Conservation (phyloP, 768 basidiomycete genomes). For the Boletus subparvulus region DNA sequence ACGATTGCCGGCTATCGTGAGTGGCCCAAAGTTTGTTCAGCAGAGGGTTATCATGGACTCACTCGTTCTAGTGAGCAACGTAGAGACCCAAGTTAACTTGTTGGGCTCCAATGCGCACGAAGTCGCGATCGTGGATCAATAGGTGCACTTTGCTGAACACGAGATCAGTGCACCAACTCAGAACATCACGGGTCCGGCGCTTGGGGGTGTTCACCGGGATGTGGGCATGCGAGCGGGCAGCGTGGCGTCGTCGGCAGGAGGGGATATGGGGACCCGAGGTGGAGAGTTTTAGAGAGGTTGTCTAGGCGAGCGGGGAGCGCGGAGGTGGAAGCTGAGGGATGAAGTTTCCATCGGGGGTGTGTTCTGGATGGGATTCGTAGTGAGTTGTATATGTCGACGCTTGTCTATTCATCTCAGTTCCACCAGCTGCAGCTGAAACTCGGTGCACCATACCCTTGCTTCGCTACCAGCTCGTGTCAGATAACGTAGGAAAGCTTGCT, state of each 20-base stretch:
- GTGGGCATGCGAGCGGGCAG: constrained; percentile 19
- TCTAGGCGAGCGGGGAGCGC: constrained; percentile 19
- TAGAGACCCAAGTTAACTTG: constrained; percentile 9
- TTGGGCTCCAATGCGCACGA: constrained; percentile 14
- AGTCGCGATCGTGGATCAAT: constrained; percentile 8
- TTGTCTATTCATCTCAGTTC: neutral
- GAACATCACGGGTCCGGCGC: neutral
- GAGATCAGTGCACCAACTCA: constrained; percentile 9
- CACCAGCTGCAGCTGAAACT: no score
- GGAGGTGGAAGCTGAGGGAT: constrained; percentile 15
- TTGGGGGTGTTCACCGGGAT: constrained; percentile 9
- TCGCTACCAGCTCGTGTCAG: no score
- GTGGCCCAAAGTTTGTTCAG: neutral
- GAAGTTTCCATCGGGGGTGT: neutral
- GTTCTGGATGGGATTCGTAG: neutral
- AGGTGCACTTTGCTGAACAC: constrained; percentile 14
- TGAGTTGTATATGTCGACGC: neutral
- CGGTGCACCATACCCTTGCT: no score
- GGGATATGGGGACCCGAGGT: constrained; percentile 20
- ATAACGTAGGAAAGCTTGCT: no score
- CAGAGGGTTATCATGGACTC: neutral
- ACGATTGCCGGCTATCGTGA: constrained; percentile 23
- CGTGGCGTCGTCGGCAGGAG: neutral
- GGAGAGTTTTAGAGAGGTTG: constrained; percentile 22
- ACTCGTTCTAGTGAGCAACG: constrained; percentile 9